Conservation (phyloP, 129 eudicot species). For the Rutidosis leptorrhynchoides region DNA sequence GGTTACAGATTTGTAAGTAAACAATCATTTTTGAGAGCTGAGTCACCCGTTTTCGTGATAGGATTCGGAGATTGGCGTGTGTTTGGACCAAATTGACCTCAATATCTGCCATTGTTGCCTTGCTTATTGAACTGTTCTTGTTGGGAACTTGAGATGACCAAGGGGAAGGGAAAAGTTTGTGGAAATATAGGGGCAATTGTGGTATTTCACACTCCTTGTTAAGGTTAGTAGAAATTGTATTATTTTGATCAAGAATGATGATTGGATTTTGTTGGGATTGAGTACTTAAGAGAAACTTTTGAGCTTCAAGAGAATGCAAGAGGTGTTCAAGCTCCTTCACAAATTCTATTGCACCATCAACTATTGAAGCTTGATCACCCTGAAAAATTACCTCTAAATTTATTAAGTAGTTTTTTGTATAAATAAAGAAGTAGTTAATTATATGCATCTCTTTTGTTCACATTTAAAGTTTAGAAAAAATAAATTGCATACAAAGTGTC, state of each 20-base stretch:
- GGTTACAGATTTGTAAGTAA: conserved; percentile 32
- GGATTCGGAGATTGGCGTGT: conserved; percentile 66
- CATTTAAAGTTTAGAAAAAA: too few relatives aligned
- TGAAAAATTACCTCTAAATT: background rate
- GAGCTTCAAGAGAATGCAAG: conserved; percentile 41
- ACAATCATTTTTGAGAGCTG: conserved; percentile 61
- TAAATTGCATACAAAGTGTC: too few relatives aligned
- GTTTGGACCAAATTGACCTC: conserved; percentile 57
- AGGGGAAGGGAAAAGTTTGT: conserved; percentile 20
- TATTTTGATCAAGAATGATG: conserved; percentile 11
- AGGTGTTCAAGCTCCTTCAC: conserved; percentile 49
- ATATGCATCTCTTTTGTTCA: background rate
- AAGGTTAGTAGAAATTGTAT: background rate
- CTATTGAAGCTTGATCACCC: conserved; percentile 51
- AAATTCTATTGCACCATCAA: conserved; percentile 48
- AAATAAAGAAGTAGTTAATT: too few relatives aligned
- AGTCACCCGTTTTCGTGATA: conserved; percentile 41
- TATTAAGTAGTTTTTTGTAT: too few relatives aligned
- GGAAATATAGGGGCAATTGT: conserved; percentile 19
- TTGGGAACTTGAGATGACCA: conserved; percentile 18
- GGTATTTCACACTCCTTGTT: conserved; percentile 15
- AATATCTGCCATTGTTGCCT: conserved; percentile 22
- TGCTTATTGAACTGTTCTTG: conserved; percentile 19
- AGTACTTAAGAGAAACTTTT: conserved; percentile 27
- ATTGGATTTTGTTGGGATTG: conserved; percentile 28